phyloP scores from a whole-genome alignment of 768 basidiomycete species.

The Boletellus sp. region DNA sequence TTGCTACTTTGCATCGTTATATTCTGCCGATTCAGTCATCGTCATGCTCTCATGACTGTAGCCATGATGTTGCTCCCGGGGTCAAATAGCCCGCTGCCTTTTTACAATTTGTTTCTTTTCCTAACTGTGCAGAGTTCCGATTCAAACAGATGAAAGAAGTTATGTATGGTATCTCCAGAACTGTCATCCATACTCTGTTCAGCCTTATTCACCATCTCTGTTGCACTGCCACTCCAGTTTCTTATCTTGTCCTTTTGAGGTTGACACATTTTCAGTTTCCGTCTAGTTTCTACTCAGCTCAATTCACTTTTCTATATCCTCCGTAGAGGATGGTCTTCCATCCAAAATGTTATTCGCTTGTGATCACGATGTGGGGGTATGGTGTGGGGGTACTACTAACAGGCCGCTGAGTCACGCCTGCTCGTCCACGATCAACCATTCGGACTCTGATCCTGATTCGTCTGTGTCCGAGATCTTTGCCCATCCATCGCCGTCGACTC shows the following conservation, averaged over 20 bases:
- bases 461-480: constrained; percentile 64
- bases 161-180: constrained; percentile 33
- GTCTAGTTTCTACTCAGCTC: constrained; percentile 14
- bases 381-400: constrained; percentile 16
- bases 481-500: constrained; percentile 57
- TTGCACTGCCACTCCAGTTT: constrained; percentile 13
- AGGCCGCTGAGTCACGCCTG: constrained; percentile 15
- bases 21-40: constrained; percentile 23
- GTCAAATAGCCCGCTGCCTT: constrained; percentile 18
- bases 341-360: constrained; percentile 25
- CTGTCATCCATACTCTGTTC: constrained; percentile 30
- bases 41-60: constrained; percentile 32
- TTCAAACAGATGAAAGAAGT: constrained; percentile 31
- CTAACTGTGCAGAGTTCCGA: constrained; percentile 29
- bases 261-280: constrained; percentile 22
- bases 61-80: constrained; percentile 25
- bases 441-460: constrained; percentile 80
- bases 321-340: constrained; percentile 30
- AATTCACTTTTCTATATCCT: constrained; percentile 25
- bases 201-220: constrained; percentile 23
- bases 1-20: constrained; percentile 24
- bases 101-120: constrained; percentile 21
- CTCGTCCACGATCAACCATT: constrained; percentile 79
- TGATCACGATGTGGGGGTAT: constrained; percentile 19
- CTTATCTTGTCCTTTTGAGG: constrained; percentile 23